A percentile compares a stretch with the other conserved stretches of the same genome.
Conservation (phyloP, 176 grass and related monocot genomes). For the maize (Zea mays) region Zm-B73-REFERENCE-NAM-5.0 NC_050105.1:61337001-61337500, state of each 20-base stretch:
- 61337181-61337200: neutral
- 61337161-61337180: slow-evolving; percentile 5
- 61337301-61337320: neutral
- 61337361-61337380: neutral
- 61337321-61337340: neutral
- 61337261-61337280: neutral
- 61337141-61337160: slow-evolving; percentile 22
- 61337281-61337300: neutral
- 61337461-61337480: neutral
- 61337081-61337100: slow-evolving; percentile 18
- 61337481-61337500: neutral
- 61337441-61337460: neutral
- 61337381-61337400: neutral
- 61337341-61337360: neutral
- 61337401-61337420: neutral
- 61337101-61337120: neutral
- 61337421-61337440: slow-evolving; percentile 1
- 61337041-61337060: slow-evolving; percentile 5
- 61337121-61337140: neutral
- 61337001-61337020: slow-evolving; percentile 91
- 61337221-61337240: neutral
- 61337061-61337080: neutral
- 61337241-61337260: neutral
- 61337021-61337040: slow-evolving; percentile 66
- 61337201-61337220: neutral